Percentiles rank a stretch among this genome's conserved stretches.
Evolutionary conservation across 331 rosid genomes (phyloP).

Genomic region (Stylosanthes scabra): DNA sequence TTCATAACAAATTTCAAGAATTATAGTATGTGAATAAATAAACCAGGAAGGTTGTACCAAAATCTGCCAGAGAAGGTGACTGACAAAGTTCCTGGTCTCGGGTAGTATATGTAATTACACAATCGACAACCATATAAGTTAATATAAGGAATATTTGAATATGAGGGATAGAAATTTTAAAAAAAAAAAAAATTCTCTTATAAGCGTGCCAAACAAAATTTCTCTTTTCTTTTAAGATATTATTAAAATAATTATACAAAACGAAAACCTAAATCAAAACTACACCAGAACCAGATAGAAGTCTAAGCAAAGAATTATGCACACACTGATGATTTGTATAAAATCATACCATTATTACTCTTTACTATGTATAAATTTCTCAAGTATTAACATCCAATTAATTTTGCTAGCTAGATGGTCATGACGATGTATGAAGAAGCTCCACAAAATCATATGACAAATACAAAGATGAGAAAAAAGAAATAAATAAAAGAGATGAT

Average conservation of each 20-base stretch:
- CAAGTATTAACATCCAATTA: not conserved
- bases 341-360: not conserved
- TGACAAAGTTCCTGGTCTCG: constrained; percentile 1
- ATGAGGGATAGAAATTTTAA: constrained; percentile 3
- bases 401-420: constrained; percentile 12
- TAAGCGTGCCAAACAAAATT: not conserved
- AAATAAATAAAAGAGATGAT: not conserved
- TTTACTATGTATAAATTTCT: not conserved
- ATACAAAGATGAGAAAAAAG: not conserved
- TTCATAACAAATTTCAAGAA: not conserved
- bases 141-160: not conserved
- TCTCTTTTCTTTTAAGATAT: not conserved
- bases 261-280: no score
- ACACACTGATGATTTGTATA: not conserved
- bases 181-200: no score
- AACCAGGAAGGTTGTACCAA: not conserved
- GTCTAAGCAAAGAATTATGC: not conserved
- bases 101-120: no score
- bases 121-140: not conserved
- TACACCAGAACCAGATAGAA: no score
- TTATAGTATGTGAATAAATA: not conserved
- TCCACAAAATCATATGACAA: not conserved
- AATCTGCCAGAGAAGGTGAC: not conserved
- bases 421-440: not conserved
- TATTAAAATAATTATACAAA: not conserved